Percentiles rank a stretch among this genome's conserved stretches.
phyloP scores from a whole-genome alignment of 129 eudicot genomes.

The Smallanthus sonchifolius region DNA sequence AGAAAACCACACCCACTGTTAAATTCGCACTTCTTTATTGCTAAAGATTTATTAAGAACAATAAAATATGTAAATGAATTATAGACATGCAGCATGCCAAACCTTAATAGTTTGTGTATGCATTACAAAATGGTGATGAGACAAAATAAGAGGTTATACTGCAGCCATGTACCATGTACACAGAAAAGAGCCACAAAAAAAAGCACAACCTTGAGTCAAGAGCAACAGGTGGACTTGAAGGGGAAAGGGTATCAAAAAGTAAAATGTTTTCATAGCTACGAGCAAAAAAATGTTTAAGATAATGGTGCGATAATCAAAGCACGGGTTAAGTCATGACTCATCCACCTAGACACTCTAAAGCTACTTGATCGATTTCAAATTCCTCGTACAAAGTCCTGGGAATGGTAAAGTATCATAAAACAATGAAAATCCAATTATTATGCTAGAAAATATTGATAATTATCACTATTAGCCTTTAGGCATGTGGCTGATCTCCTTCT shows the following conservation, averaged over 20 bases:
- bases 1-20: constrained; percentile 11
- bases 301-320: background rate
- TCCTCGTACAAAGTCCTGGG: constrained; percentile 3
- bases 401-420: constrained; percentile 5
- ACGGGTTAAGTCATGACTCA: background rate
- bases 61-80: background rate
- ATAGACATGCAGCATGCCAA: constrained; percentile 1
- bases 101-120: background rate
- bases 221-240: background rate
- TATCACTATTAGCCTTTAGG: background rate
- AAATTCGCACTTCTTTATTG: background rate
- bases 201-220: constrained; percentile 13
- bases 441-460: background rate
- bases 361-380: background rate
- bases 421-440: background rate
- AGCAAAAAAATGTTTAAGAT: background rate
- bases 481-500: background rate
- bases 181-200: background rate
- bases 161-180: background rate
- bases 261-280: too few species aligned
- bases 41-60: background rate
- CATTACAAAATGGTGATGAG: background rate
- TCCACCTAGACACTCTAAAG: constrained; percentile 2
- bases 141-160: background rate
- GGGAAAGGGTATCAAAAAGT: background rate